Base-by-base conservation (phyloP, 768 basidiomycete species). In the Pseudohyphozyma bogoriensis region DNA sequence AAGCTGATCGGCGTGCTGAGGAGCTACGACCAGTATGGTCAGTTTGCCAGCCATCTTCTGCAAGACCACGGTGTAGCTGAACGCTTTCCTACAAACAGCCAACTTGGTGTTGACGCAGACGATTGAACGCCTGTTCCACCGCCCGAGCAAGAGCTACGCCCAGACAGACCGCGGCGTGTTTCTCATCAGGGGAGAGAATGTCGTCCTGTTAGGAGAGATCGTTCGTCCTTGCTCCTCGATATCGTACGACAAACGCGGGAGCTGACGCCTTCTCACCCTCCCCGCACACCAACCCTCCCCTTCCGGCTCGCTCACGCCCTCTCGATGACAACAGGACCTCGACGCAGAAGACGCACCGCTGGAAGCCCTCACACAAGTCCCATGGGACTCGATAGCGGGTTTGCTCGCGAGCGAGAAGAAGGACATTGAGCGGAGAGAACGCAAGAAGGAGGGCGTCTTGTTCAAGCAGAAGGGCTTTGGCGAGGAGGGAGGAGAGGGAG, bases 11-110 rank as follows among this genome's bases (percentile, higher is more conserved):
- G 95, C 45, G 93, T 99, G 51, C 77, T 99, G 69, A 79, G 95
- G 58, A 93, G 90, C 26, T 99, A 99, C 74, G 95, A 99, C 78
- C 95, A 99, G 72, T 99, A 96, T 69, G 95, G 95, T 97, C 74
- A 70, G 84, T 67, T 15, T n/a, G n/a, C 33, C 22, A 5, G 22
- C 22, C 51, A 9, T 2, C 50, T 1, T 8, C 4, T 9, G 1
- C 13, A 18, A 3, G 35, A 26, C 20, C 24, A 13, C 12, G 47
- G 29, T 13, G 24, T 9, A 46, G 26, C 20, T 26, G 36, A 26
- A 5, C 8, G 29, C 46, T 12, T 13, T 33, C 3, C 22, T 12
- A 7, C n/a, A 12, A 28, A 28, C 70, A 99, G 95, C 95, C 67
- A 99, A 99, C 75, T 86, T 99, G 68, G 90, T 99, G 11, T 80